These are phyloP conservation scores for Gillenia trifoliata DNA, from an alignment of 306 rosid genomes.

Conservation along the genomic window DNA sequence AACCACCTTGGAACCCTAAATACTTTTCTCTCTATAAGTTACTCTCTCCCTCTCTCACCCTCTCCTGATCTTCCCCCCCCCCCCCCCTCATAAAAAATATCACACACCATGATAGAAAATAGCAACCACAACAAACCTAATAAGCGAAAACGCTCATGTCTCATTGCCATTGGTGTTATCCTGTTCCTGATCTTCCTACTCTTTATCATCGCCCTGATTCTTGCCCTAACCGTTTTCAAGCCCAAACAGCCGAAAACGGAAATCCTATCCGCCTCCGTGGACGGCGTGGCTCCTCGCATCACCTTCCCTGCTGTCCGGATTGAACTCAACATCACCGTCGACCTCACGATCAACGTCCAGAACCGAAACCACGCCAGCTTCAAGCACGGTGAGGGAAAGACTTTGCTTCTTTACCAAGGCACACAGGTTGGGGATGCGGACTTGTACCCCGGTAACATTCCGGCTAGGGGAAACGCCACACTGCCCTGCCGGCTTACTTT, in stretches of 20 bases:
- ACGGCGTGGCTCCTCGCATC: slow-evolving; percentile 44
- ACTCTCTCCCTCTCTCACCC: neutral
- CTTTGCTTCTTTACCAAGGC: slow-evolving; percentile 31
- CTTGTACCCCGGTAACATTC: slow-evolving; percentile 39
- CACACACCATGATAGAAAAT: slow-evolving; percentile 1
- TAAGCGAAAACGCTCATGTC: slow-evolving; percentile 20
- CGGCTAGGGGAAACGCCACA: slow-evolving; percentile 36
- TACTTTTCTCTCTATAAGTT: neutral
- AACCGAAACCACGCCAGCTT: slow-evolving; percentile 53
- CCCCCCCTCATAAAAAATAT: neutral
- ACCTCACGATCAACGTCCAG: slow-evolving; percentile 34
- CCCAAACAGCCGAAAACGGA: slow-evolving; percentile 35
- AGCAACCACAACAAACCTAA: neutral
- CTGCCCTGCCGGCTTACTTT: slow-evolving; percentile 39
- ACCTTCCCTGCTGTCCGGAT: slow-evolving; percentile 39
- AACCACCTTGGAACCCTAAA: neutral
- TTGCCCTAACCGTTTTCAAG: slow-evolving; percentile 55
- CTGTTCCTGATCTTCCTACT: slow-evolving; percentile 24
- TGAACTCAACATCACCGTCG: slow-evolving; percentile 47
- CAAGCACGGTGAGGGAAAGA: slow-evolving; percentile 46
- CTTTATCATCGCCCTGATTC: slow-evolving; percentile 25
- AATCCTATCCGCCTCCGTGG: slow-evolving; percentile 37
- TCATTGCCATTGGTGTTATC: slow-evolving; percentile 10
- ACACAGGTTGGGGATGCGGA: slow-evolving; percentile 50
- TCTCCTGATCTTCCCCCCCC: neutral